These are phyloP conservation scores for Phytophthora quininea DNA, from an alignment of 352 stramenopile species.

Conservation along the genomic window DNA sequence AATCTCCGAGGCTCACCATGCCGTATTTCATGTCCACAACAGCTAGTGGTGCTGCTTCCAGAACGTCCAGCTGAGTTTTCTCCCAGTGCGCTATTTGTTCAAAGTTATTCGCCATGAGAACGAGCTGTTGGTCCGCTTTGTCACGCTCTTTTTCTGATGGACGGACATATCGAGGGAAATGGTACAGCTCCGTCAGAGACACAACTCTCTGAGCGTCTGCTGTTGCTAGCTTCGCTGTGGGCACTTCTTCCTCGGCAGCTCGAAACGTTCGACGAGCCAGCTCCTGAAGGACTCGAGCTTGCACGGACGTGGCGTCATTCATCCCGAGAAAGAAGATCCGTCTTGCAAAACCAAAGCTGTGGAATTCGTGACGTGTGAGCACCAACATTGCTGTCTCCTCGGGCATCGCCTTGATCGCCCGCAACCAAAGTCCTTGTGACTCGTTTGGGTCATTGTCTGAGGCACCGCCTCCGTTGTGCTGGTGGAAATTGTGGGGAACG, in stretches of 20 bases:
- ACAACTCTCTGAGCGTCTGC: background rate
- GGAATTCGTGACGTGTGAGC: constrained; percentile 22
- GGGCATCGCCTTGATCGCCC: constrained; percentile 16
- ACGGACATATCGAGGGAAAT: constrained; percentile 13
- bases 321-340: constrained; percentile 40
- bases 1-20: constrained; percentile 15
- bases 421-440: constrained; percentile 29
- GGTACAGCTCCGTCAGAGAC: constrained; percentile 18
- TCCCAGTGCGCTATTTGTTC: constrained; percentile 42
- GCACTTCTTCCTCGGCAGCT: background rate
- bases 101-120: constrained; percentile 40
- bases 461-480: background rate
- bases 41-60: constrained; percentile 47
- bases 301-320: constrained; percentile 6
- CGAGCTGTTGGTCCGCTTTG: constrained; percentile 9
- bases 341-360: constrained; percentile 42
- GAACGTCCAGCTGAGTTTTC: constrained; percentile 33
- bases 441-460: constrained; percentile 1
- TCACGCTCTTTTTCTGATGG: constrained; percentile 9
- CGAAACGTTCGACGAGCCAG: constrained; percentile 22
- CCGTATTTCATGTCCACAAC: constrained; percentile 48
- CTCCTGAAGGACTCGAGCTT: constrained; percentile 26
- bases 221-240: background rate
- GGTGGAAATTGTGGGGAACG: constrained; percentile 20
- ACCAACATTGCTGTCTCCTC: constrained; percentile 32